These are phyloP conservation scores for Amanita rimosa DNA, from an alignment of 768 basidiomycete species.

Conservation along the genomic window DNA sequence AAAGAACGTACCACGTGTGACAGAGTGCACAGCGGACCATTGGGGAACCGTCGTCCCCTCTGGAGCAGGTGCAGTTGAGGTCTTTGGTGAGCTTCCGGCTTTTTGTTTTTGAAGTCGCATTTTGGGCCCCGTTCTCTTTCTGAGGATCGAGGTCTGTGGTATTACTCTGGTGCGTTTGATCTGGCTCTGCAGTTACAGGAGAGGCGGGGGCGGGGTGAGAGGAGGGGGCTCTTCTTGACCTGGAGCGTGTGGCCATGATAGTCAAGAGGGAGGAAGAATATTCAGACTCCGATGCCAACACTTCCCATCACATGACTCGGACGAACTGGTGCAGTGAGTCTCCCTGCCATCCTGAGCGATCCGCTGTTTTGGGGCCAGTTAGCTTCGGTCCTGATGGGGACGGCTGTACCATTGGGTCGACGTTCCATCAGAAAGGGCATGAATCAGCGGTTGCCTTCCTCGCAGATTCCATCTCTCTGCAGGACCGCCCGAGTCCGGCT, in stretches of 20 bases:
- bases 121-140: slow-evolving; percentile 5
- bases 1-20: slow-evolving; percentile 47
- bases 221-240: slow-evolving; percentile 4
- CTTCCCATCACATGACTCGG: slow-evolving; percentile 5
- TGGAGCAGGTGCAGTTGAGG: slow-evolving; percentile 52
- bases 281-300: slow-evolving; percentile 4
- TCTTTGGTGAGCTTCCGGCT: background rate
- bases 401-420: background rate
- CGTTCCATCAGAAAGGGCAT: background rate
- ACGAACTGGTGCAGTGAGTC: background rate
- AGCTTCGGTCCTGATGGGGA: background rate
- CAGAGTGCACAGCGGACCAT: slow-evolving; percentile 73
- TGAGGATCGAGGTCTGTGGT: background rate
- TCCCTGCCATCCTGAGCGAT: background rate
- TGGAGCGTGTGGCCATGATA: slow-evolving; percentile 4
- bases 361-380: background rate
- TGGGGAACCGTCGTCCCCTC: slow-evolving; percentile 66
- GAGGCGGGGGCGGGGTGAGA: background rate
- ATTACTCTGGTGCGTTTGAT: slow-evolving; percentile 6
- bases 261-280: background rate
- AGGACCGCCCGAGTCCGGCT: too few relatives aligned
- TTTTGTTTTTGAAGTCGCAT: slow-evolving; percentile 7
- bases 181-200: background rate
- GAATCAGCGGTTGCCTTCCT: too few relatives aligned
- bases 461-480: too few relatives aligned